phyloP scores from a whole-genome alignment of 345 rosid species.

The Eucalyptus tenuipes region DNA sequence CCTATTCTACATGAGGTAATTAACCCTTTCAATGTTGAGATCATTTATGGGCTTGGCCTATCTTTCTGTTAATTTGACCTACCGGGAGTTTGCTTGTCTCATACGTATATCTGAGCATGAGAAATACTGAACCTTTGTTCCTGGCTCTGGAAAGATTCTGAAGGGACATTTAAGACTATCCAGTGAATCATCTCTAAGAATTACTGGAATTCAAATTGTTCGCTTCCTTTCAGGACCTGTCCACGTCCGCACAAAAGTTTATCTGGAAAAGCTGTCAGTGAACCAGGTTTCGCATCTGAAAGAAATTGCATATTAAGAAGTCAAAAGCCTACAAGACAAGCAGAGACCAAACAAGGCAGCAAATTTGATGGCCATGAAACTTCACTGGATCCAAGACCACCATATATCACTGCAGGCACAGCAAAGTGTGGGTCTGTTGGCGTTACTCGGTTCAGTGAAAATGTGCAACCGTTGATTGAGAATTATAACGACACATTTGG shows the following conservation, averaged over 20 bases:
- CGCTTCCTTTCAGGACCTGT: slow-evolving; percentile 27
- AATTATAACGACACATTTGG: neutral
- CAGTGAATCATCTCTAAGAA: neutral
- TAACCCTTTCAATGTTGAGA: neutral
- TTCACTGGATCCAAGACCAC: slow-evolving; percentile 1
- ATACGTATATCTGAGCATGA: neutral
- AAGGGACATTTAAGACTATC: neutral
- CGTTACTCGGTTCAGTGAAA: slow-evolving; percentile 3
- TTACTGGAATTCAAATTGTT: neutral
- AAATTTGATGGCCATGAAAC: slow-evolving; percentile 3
- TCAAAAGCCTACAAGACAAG: slow-evolving; percentile 21
- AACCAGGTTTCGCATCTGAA: slow-evolving; percentile 10
- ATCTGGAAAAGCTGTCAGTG: slow-evolving; percentile 13
- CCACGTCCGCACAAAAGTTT: slow-evolving; percentile 47
- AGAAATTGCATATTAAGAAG: slow-evolving; percentile 12
- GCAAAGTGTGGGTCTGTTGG: neutral
- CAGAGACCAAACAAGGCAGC: slow-evolving; percentile 23
- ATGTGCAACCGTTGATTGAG: slow-evolving; percentile 6
- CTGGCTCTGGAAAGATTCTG: neutral
- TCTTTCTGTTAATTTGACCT: neutral
- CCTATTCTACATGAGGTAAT: slow-evolving; percentile 76
- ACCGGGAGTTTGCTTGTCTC: neutral
- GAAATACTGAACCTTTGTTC: neutral
- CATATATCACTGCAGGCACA: neutral
- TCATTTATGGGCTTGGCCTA: neutral